A percentile compares a stretch with the other conserved stretches of the same genome.
These are phyloP conservation scores for Sextonia rubra DNA, from an alignment of 164 flowering plant genomes.

Conservation along the genomic window DNA sequence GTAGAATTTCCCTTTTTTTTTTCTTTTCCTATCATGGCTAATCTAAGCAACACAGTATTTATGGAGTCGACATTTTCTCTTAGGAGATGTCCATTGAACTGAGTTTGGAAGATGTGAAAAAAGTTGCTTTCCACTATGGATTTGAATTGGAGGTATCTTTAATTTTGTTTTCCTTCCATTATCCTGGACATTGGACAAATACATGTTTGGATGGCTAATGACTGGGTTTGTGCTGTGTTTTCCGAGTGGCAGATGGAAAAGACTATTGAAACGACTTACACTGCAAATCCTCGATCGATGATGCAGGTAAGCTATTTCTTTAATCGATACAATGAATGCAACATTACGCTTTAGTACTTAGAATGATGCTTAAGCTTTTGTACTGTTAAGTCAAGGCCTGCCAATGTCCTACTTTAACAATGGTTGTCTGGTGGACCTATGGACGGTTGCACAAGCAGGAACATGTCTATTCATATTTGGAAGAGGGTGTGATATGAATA, in stretches of 20 bases:
- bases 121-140: conserved; percentile 66
- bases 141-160: conserved; percentile 66
- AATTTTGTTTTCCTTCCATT: neutral
- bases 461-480: too few relatives aligned
- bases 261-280: conserved; percentile 81
- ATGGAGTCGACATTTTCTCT: conserved; percentile 3
- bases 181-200: neutral
- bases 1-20: neutral
- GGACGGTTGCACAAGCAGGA: too few relatives aligned
- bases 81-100: conserved; percentile 95
- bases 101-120: conserved; percentile 96
- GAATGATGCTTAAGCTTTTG: neutral
- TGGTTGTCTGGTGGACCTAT: too few relatives aligned
- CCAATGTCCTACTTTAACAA: neutral
- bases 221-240: neutral
- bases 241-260: conserved; percentile 57
- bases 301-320: conserved; percentile 65
- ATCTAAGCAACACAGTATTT: neutral
- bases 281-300: conserved; percentile 85
- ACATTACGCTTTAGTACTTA: neutral
- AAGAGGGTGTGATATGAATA: too few relatives aligned
- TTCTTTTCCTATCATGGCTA: neutral
- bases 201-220: neutral
- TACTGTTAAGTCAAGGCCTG: neutral
- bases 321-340: neutral